Evolutionary conservation across 2,329 filamentous ascomycete genomes (phyloP).

Genomic region (Arthrinium phaeospermum): DNA sequence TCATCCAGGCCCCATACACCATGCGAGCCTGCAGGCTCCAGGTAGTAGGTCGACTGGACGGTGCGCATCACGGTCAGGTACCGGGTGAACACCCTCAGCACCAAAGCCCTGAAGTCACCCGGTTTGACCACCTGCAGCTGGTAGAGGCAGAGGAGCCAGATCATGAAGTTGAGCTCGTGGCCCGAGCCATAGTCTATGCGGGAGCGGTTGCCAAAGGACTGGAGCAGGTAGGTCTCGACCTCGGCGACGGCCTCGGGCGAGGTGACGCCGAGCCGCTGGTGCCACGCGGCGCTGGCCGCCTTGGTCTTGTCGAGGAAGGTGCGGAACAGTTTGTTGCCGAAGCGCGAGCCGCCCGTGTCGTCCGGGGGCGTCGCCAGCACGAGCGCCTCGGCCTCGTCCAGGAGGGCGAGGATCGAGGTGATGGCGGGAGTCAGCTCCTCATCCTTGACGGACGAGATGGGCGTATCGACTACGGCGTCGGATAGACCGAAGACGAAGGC

Average conservation of each 20-base stretch:
- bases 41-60: slow-evolving; percentile 91
- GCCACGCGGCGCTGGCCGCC: slow-evolving; percentile 65
- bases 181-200: slow-evolving; percentile 97
- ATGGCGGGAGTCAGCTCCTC: slow-evolving; percentile 64
- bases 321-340: slow-evolving; percentile 92
- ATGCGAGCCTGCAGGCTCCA: slow-evolving; percentile 95
- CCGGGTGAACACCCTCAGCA: slow-evolving; percentile 78
- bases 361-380: slow-evolving; percentile 76
- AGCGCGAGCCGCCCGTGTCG: slow-evolving; percentile 86
- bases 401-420: slow-evolving; percentile 68
- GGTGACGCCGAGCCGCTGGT: slow-evolving; percentile 62
- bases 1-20: slow-evolving; percentile 98
- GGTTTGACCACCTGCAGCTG: slow-evolving; percentile 70
- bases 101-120: slow-evolving; percentile 73
- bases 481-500: slow-evolving; percentile 88
- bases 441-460: slow-evolving; percentile 67
- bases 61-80: slow-evolving; percentile 88
- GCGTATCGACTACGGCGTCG: slow-evolving; percentile 76
- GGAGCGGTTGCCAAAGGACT: slow-evolving; percentile 84
- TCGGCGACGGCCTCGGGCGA: slow-evolving; percentile 67
- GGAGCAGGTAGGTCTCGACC: slow-evolving; percentile 77
- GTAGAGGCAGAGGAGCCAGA: slow-evolving; percentile 95
- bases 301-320: slow-evolving; percentile 75
- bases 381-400: slow-evolving; percentile 72
- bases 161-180: slow-evolving; percentile 95